Conservation (phyloP, 2,329 filamentous ascomycete genomes). For the Lachnellula hyalina region DNA sequence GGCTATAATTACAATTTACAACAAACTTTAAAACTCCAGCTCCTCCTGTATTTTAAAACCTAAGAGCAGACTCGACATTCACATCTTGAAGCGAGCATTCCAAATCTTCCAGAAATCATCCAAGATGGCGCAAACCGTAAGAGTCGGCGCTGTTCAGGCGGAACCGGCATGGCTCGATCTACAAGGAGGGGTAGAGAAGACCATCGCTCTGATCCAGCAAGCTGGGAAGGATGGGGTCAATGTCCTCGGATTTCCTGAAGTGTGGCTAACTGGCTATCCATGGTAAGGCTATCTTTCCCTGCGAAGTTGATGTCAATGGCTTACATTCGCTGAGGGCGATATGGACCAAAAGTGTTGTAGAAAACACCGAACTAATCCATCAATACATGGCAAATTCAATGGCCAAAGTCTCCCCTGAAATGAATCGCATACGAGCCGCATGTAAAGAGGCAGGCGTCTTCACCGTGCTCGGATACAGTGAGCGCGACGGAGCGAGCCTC, state of each 20-base stretch:
- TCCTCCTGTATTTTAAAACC: too few relatives aligned
- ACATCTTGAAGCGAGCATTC: too few relatives aligned
- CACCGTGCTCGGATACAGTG: slow-evolving; percentile 46
- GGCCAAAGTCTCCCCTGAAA: slow-evolving; percentile 38
- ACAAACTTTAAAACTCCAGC: too few relatives aligned
- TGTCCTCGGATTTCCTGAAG: slow-evolving; percentile 40
- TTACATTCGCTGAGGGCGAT: slow-evolving; percentile 28
- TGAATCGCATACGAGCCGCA: slow-evolving; percentile 39
- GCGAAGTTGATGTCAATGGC: slow-evolving; percentile 10
- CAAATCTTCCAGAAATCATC: background rate
- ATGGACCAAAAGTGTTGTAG: background rate
- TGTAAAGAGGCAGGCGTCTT: slow-evolving; percentile 38
- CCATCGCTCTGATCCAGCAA: slow-evolving; percentile 32
- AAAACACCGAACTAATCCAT: background rate
- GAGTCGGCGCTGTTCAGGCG: slow-evolving; percentile 7
- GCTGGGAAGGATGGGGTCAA: slow-evolving; percentile 31
- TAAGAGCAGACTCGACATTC: too few relatives aligned
- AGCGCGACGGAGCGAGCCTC: slow-evolving; percentile 40
- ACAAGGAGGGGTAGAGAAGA: slow-evolving; percentile 33
- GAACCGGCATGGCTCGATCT: slow-evolving; percentile 12
- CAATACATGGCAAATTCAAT: slow-evolving; percentile 39
- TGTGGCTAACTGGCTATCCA: slow-evolving; percentile 34
- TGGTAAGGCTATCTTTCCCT: background rate
- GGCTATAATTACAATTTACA: too few relatives aligned
- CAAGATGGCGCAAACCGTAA: background rate